These are phyloP conservation scores for Mallotus repandus DNA, from an alignment of 441 rosid species.

Conservation along the genomic window DNA sequence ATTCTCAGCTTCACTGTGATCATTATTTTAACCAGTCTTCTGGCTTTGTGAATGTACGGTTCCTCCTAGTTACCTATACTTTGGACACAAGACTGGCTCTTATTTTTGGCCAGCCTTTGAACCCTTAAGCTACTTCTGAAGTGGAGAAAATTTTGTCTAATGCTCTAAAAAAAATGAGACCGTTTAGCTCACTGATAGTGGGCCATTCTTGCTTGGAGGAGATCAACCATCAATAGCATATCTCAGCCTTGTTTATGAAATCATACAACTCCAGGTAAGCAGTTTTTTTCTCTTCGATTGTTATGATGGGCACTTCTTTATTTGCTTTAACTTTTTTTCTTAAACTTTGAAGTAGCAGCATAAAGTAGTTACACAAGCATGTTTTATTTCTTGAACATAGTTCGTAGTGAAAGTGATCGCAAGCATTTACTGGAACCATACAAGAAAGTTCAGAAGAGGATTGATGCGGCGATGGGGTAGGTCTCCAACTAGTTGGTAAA, in stretches of 20 bases:
- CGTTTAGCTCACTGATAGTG: conserved; percentile 70
- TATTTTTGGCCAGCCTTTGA: conserved; percentile 43
- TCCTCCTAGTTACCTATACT: conserved; percentile 1
- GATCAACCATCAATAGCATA: conserved; percentile 82
- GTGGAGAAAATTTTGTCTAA: conserved; percentile 48
- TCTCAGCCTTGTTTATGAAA: conserved; percentile 80
- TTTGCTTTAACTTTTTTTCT: too few relatives aligned
- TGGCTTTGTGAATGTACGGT: not conserved
- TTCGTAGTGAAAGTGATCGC: too few relatives aligned
- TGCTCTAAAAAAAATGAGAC: conserved; percentile 55
- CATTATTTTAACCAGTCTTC: not conserved
- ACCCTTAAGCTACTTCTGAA: conserved; percentile 60
- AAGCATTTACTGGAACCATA: too few relatives aligned
- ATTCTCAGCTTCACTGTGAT: not conserved
- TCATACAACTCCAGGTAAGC: conserved; percentile 80
- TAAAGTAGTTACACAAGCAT: too few relatives aligned
- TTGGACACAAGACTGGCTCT: conserved; percentile 47
- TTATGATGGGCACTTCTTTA: too few relatives aligned
- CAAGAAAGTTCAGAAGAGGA: too few relatives aligned
- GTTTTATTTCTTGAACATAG: conserved; percentile 4
- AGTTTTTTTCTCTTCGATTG: not conserved
- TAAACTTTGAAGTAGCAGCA: too few relatives aligned
- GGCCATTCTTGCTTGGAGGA: conserved; percentile 61
- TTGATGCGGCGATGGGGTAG: not conserved
- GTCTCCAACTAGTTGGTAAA: not conserved